A percentile compares a stretch with the other conserved stretches of the same genome.
phyloP scores from a whole-genome alignment of 108 stramenopile genomes.

The Nitzschia sp. region DNA sequence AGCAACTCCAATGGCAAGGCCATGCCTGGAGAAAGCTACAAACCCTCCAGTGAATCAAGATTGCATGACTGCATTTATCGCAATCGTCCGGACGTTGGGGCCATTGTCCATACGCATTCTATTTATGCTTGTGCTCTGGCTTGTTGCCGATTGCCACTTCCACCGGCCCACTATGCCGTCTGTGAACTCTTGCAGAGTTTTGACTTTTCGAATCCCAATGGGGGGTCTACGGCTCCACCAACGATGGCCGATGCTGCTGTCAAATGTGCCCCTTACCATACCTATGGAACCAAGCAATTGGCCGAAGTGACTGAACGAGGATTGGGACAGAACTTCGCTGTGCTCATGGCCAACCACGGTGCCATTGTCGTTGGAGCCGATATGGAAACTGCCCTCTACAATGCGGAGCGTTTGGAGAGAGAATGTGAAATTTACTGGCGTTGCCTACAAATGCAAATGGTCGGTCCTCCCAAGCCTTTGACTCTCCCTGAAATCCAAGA shows the following conservation, averaged over 20 bases:
- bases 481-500: constrained; percentile 13
- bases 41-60: constrained; percentile 14
- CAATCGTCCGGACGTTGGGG: constrained; percentile 22
- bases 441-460: constrained; percentile 5
- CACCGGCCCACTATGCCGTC: constrained; percentile 27
- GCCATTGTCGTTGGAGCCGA: constrained; percentile 27
- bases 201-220: not conserved
- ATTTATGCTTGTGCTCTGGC: constrained; percentile 28
- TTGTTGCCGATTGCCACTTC: constrained; percentile 25
- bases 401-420: constrained; percentile 22
- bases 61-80: constrained; percentile 20
- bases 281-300: constrained; percentile 20
- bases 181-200: constrained; percentile 18
- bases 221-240: constrained; percentile 1
- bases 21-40: not conserved
- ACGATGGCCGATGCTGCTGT: constrained; percentile 4
- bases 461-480: constrained; percentile 17
- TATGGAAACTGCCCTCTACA: constrained; percentile 20
- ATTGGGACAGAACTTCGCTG: constrained; percentile 22
- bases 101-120: constrained; percentile 23
- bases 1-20: constrained; percentile 10
- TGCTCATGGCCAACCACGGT: constrained; percentile 28
- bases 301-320: constrained; percentile 10
- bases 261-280: constrained; percentile 22
- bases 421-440: constrained; percentile 32